Evolutionary conservation across 768 basidiomycete genomes (phyloP).

Genomic region (Russula griseocarnosa): DNA sequence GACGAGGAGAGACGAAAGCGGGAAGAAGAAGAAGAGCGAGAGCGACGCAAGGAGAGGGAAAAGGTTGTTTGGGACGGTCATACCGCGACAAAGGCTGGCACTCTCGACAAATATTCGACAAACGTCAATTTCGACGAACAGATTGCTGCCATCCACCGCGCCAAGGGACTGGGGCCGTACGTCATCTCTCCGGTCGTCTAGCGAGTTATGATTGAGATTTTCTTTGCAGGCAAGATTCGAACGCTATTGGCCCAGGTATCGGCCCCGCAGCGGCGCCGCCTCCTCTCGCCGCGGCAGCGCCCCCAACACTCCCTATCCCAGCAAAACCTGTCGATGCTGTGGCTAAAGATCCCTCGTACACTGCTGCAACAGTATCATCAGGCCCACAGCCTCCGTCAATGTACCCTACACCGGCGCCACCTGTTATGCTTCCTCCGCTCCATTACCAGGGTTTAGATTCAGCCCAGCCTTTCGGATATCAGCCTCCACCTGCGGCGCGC

Average conservation of each 20-base stretch:
- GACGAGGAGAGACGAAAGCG: constrained; percentile 86
- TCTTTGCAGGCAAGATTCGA: constrained; percentile 57
- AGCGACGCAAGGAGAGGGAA: constrained; percentile 82
- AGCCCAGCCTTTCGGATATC: constrained; percentile 74
- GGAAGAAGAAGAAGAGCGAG: constrained; percentile 82
- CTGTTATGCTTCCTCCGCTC: constrained; percentile 76
- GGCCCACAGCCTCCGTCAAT: constrained; percentile 87
- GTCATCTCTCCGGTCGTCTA: constrained; percentile 35
- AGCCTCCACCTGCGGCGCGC: constrained; percentile 49
- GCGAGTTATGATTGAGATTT: constrained; percentile 18
- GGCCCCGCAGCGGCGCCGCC: constrained; percentile 75
- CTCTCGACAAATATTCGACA: constrained; percentile 88
- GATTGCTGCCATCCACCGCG: constrained; percentile 92
- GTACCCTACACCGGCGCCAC: constrained; percentile 52
- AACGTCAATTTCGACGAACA: constrained; percentile 97
- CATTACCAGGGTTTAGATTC: constrained; percentile 80
- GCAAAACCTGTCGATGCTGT: constrained; percentile 46
- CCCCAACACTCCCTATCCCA: constrained; percentile 63
- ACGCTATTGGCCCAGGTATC: constrained; percentile 84
- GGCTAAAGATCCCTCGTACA: constrained; percentile 52
- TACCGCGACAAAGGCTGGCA: constrained; percentile 87
- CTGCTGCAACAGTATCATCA: constrained; percentile 83
- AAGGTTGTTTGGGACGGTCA: constrained; percentile 99
- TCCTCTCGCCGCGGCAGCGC: constrained; percentile 56
- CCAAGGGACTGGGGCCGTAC: constrained; percentile 85